A percentile compares a stretch with the other conserved stretches of the same genome.
Conservation (phyloP, 2,329 filamentous ascomycete genomes). For the Ophiostoma sp. region DNA sequence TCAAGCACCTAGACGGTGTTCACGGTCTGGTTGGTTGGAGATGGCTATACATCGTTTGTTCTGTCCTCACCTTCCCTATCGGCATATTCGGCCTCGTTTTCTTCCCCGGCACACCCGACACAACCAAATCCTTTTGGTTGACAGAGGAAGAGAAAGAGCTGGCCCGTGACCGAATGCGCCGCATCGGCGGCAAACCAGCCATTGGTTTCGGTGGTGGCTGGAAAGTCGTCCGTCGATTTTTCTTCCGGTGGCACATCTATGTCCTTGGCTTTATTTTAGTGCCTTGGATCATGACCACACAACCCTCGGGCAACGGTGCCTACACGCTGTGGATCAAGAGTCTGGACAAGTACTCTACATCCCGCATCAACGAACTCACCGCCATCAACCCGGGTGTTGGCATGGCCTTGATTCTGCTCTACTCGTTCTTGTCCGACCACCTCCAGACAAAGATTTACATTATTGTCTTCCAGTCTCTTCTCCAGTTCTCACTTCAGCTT, state of each 20-base stretch:
- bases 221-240: slow-evolving; percentile 19
- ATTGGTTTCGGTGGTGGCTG: slow-evolving; percentile 23
- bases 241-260: slow-evolving; percentile 37
- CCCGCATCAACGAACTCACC: slow-evolving; percentile 23
- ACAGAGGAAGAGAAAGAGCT: slow-evolving; percentile 49
- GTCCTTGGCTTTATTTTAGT: slow-evolving; percentile 41
- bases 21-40: slow-evolving; percentile 37
- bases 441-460: slow-evolving; percentile 22
- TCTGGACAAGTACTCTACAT: slow-evolving; percentile 34
- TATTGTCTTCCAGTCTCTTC: slow-evolving; percentile 17
- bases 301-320: slow-evolving; percentile 53
- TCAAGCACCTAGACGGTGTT: slow-evolving; percentile 36
- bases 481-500: slow-evolving; percentile 20
- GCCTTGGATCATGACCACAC: slow-evolving; percentile 41
- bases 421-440: slow-evolving; percentile 19
- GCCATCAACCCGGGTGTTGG: slow-evolving; percentile 23
- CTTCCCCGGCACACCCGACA: slow-evolving; percentile 27
- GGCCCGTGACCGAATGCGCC: slow-evolving; percentile 47
- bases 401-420: slow-evolving; percentile 12
- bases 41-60: slow-evolving; percentile 27
- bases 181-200: slow-evolving; percentile 37
- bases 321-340: slow-evolving; percentile 61
- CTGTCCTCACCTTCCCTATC: slow-evolving; percentile 30
- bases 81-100: slow-evolving; percentile 30
- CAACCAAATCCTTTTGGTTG: slow-evolving; percentile 14